Evolutionary conservation across 768 basidiomycete species (phyloP).

Genomic region (Leucocoprinus leucothites): DNA sequence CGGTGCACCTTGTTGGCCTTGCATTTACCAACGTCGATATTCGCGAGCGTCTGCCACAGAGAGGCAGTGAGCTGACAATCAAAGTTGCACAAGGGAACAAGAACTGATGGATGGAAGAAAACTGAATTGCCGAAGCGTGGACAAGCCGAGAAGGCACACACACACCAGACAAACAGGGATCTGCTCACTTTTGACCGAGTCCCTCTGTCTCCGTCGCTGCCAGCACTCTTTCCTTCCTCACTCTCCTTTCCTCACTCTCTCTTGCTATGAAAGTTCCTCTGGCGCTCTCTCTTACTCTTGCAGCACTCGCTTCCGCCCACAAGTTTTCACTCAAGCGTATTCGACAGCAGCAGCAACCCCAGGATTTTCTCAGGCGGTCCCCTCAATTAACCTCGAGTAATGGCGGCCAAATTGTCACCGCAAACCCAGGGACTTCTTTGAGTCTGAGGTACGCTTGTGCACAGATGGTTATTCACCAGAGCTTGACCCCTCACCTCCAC

Average conservation of each 20-base stretch:
- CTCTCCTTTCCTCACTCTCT: conserved; percentile 24
- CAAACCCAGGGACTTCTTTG: conserved; percentile 30
- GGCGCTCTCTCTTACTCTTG: conserved; percentile 34
- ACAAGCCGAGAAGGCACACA: background rate
- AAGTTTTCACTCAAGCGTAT: conserved; percentile 45
- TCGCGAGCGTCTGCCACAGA: too few species aligned
- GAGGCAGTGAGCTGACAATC: too few species aligned
- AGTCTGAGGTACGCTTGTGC: conserved; percentile 39
- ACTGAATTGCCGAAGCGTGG: too few species aligned
- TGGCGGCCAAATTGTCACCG: conserved; percentile 32
- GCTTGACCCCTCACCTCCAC: conserved; percentile 18
- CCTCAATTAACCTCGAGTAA: conserved; percentile 21
- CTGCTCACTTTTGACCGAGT: background rate
- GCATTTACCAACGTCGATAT: too few species aligned
- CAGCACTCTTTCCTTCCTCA: conserved; percentile 18
- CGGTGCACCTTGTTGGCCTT: too few species aligned
- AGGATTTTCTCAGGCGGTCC: conserved; percentile 33
- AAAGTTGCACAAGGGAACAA: too few species aligned
- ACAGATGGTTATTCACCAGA: background rate
- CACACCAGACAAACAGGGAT: background rate
- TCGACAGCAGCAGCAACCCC: conserved; percentile 25
- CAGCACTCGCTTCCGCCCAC: conserved; percentile 34
- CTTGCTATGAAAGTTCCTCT: conserved; percentile 40
- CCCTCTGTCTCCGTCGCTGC: conserved; percentile 7
- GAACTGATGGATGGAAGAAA: too few species aligned